Percentiles rank a stretch among this genome's conserved stretches.
These are phyloP conservation scores for Gossypium stocksii DNA, from an alignment of 345 rosid species.

Conservation along the genomic window DNA sequence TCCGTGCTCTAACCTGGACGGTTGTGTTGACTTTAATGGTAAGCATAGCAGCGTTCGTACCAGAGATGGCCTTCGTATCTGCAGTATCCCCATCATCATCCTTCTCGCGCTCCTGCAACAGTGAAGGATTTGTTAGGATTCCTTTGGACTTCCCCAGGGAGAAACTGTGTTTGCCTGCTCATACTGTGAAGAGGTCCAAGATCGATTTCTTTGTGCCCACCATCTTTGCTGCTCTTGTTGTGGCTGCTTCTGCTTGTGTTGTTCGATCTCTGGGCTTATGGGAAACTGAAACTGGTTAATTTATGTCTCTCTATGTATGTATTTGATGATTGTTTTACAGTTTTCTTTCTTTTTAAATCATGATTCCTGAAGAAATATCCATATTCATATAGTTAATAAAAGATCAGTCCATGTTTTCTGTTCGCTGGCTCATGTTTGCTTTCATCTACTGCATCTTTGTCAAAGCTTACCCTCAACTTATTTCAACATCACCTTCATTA, in stretches of 20 bases:
- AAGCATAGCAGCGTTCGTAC: slow-evolving; percentile 27
- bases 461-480: not conserved
- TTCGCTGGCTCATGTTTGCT: not conserved
- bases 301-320: not conserved
- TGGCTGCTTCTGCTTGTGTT: slow-evolving; percentile 32
- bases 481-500: too few species aligned
- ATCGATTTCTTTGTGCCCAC: slow-evolving; percentile 40
- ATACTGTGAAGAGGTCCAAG: slow-evolving; percentile 27
- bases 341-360: not conserved
- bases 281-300: slow-evolving; percentile 6
- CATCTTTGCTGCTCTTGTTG: slow-evolving; percentile 32
- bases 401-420: too few species aligned
- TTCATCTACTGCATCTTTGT: not conserved
- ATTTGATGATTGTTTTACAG: not conserved
- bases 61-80: slow-evolving; percentile 38
- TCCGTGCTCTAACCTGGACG: slow-evolving; percentile 30
- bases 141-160: slow-evolving; percentile 33
- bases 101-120: slow-evolving; percentile 20
- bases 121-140: slow-evolving; percentile 23
- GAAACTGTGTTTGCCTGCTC: slow-evolving; percentile 29
- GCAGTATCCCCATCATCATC: slow-evolving; percentile 27
- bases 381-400: too few species aligned
- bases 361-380: not conserved
- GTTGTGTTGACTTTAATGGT: slow-evolving; percentile 24
- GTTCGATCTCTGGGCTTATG: slow-evolving; percentile 32